Evolutionary conservation across 306 rosid species (phyloP).

Genomic region (Mimosa bimucronata): DNA sequence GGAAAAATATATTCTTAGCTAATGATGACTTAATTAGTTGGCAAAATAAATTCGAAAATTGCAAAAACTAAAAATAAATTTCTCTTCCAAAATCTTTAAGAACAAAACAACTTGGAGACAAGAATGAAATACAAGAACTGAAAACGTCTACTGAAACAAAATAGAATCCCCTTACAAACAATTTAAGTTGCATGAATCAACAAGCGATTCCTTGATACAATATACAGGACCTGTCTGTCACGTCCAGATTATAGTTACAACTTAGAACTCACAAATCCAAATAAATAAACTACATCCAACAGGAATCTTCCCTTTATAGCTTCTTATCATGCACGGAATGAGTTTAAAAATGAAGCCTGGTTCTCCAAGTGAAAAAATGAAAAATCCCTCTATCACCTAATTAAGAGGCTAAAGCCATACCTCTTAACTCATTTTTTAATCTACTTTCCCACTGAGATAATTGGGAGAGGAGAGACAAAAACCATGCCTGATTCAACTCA

Average conservation of each 20-base stretch:
- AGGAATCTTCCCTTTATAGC: conserved; percentile 15
- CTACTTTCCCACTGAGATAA: not conserved
- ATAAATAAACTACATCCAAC: conserved; percentile 26
- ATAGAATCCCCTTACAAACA: not conserved
- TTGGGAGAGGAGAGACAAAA: not conserved
- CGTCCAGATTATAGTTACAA: not conserved
- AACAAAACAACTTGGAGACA: not conserved
- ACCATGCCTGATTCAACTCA: not conserved
- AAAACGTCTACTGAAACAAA: not conserved
- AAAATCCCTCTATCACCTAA: not conserved
- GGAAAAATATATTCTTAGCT: not conserved
- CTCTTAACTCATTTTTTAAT: not conserved
- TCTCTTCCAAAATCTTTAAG: not conserved
- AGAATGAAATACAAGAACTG: not conserved
- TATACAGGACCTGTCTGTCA: conserved; percentile 26
- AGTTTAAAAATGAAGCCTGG: conserved; percentile 21
- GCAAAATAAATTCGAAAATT: not conserved
- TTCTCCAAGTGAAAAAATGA: not conserved
- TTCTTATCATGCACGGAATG: conserved; percentile 31
- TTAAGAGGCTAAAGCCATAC: not conserved
- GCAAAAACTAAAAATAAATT: not conserved
- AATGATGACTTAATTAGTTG: not conserved
- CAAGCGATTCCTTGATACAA: conserved; percentile 3
- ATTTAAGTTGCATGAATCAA: not conserved
- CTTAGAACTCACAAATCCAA: conserved; percentile 20